A percentile compares a stretch with the other conserved stretches of the same genome.
Evolutionary conservation across 2,329 filamentous ascomycete genomes (phyloP).

Genomic region (Talaromyces piceae): DNA sequence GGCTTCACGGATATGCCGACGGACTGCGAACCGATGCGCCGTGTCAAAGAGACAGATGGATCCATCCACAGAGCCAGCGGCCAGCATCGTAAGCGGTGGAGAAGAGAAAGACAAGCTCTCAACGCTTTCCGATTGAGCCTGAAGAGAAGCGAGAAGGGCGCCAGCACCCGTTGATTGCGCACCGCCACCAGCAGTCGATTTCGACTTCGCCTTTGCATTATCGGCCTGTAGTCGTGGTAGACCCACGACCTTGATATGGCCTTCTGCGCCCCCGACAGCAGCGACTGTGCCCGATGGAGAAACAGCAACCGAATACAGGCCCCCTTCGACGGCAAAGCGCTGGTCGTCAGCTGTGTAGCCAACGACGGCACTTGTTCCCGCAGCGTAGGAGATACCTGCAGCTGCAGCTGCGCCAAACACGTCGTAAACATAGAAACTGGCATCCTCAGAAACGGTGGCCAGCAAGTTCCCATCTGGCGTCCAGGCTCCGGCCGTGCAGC

Average conservation of each 20-base stretch:
- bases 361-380: conserved; percentile 59
- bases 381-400: conserved; percentile 49
- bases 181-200: conserved; percentile 34
- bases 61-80: conserved; percentile 57
- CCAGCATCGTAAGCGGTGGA: conserved; percentile 54
- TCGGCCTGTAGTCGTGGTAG: conserved; percentile 57
- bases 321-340: conserved; percentile 85
- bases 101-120: conserved; percentile 64
- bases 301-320: conserved; percentile 79
- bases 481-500: conserved; percentile 88
- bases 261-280: conserved; percentile 80
- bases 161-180: conserved; percentile 46
- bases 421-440: conserved; percentile 86
- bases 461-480: conserved; percentile 78
- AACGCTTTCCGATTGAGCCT: conserved; percentile 70
- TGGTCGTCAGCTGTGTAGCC: conserved; percentile 74
- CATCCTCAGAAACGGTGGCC: conserved; percentile 82
- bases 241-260: conserved; percentile 75
- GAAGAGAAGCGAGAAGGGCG: conserved; percentile 72
- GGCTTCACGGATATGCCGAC: conserved; percentile 70
- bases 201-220: conserved; percentile 43
- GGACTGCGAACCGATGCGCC: conserved; percentile 76
- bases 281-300: conserved; percentile 72
- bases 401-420: conserved; percentile 72
- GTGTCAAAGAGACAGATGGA: conserved; percentile 81